These are phyloP conservation scores for Stachybotrys elegans DNA, from an alignment of 2,329 filamentous ascomycete genomes.

Conservation along the genomic window DNA sequence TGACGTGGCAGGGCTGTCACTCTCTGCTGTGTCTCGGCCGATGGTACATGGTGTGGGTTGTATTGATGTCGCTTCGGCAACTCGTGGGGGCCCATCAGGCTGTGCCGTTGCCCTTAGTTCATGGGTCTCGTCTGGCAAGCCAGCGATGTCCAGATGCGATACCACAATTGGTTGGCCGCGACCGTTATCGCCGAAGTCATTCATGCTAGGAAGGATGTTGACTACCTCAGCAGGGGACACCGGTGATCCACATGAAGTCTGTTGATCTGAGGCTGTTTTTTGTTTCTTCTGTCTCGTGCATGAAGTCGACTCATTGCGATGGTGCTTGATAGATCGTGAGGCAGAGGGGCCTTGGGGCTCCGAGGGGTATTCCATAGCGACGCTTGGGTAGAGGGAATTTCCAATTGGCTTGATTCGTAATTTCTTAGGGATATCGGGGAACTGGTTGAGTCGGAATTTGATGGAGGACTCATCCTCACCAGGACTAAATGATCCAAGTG, in stretches of 20 bases:
- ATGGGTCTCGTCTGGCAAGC: slow-evolving; percentile 1
- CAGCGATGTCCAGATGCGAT: not conserved
- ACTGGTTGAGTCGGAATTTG: not conserved
- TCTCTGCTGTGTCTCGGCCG: not conserved
- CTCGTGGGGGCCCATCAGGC: not conserved
- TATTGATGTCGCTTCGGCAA: not conserved
- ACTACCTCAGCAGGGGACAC: not conserved
- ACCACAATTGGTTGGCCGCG: not conserved
- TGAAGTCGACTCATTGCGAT: not conserved
- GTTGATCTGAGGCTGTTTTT: slow-evolving; percentile 1
- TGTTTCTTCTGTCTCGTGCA: not conserved
- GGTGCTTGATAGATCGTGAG: not conserved
- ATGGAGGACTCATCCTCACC: not conserved
- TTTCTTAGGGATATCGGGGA: not conserved
- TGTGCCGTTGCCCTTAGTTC: not conserved
- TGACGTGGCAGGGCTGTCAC: not conserved
- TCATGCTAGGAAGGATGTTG: not conserved
- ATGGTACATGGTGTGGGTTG: not conserved
- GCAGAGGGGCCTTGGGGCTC: not conserved
- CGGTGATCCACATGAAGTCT: not conserved
- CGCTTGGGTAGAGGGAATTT: not conserved
- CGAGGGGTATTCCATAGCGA: not conserved
- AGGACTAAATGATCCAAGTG: not conserved
- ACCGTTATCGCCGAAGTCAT: not conserved
- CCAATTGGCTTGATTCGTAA: not conserved